Base-by-base conservation (phyloP, 1,284 basidiomycete genomes). In the Boletellus sp. region DNA sequence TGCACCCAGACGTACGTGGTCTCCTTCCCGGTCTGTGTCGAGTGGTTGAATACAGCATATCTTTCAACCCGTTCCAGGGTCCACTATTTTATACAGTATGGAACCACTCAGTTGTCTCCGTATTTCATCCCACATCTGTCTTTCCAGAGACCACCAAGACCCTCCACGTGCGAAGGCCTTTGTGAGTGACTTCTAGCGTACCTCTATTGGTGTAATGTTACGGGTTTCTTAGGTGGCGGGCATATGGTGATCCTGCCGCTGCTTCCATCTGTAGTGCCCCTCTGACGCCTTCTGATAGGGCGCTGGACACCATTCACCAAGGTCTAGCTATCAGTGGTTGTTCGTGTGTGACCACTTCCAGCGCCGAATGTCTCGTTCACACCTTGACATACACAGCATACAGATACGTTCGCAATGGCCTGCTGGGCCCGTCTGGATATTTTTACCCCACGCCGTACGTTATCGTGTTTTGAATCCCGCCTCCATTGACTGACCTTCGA, bases 1-100 rank as follows among this genome's bases (percentile, higher is more conserved):
- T 54, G 52, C 39, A 54, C 42, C 33, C 51, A 53, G 36, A 53
- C 51, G 51, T 53, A 16, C 32, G 51, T 37, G 12, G 5, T 13
- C 19, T 13, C 19, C 6, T 37, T 11, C 18, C 13, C 11, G 37
- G 8, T 21, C 19, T 21, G 37, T 13, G 18, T 12, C 28, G 28
- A 30, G 28, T 30, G 11, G 28, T 12, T 30, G 28, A 28, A 28
- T 11, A 11, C 28, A 28, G 2, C 28, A 28, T 8, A 30, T 8
- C 24, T 30, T 10, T 30, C 28, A 10, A 6, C 1, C 1, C 10
- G 28, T 11, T 12, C 12, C 28, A 30, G 28, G 11, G 1, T 19
- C 7, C 12, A 38, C 37, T 38, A 38, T 13, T 21, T 21, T 12
- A 12, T 12, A 11, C 37, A 38, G 37, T 38, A 38, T 38, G 37